Percentiles rank a stretch among this genome's conserved stretches.
These are phyloP conservation scores for Fusarium continuum DNA, from an alignment of 2,329 filamentous ascomycete species.

Conservation along the genomic window DNA sequence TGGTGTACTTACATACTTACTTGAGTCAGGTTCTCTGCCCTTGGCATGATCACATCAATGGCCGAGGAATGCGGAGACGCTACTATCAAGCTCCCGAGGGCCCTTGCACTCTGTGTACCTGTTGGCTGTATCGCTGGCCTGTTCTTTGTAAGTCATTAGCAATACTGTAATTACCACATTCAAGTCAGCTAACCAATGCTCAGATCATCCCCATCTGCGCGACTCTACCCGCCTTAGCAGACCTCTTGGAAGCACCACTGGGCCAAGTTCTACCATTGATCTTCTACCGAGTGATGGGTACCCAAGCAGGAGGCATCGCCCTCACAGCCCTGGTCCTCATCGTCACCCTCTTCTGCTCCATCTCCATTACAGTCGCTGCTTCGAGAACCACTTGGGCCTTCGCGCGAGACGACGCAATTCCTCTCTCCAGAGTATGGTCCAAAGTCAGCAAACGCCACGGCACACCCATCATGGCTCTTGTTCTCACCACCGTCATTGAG, in stretches of 20 bases:
- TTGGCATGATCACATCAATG: slow-evolving; percentile 64
- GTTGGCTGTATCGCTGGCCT: slow-evolving; percentile 72
- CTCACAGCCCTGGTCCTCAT: slow-evolving; percentile 79
- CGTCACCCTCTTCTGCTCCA: slow-evolving; percentile 79
- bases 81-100: slow-evolving; percentile 68
- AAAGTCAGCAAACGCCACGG: slow-evolving; percentile 71
- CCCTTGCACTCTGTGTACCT: slow-evolving; percentile 71
- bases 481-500: slow-evolving; percentile 73
- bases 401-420: slow-evolving; percentile 77
- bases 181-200: not conserved
- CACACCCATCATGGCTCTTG: slow-evolving; percentile 75
- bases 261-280: slow-evolving; percentile 79
- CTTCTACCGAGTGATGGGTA: slow-evolving; percentile 79
- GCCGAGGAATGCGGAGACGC: slow-evolving; percentile 68
- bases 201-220: slow-evolving; percentile 56
- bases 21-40: slow-evolving; percentile 50
- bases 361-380: slow-evolving; percentile 77
- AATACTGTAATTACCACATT: slow-evolving; percentile 61
- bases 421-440: slow-evolving; percentile 72
- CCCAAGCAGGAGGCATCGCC: slow-evolving; percentile 77
- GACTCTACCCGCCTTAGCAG: slow-evolving; percentile 72
- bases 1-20: not conserved
- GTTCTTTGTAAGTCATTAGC: slow-evolving; percentile 59
- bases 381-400: slow-evolving; percentile 80
- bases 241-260: slow-evolving; percentile 72